Conservation (phyloP, 2,329 filamentous ascomycete genomes). For the Xylariaceae sp. region DNA sequence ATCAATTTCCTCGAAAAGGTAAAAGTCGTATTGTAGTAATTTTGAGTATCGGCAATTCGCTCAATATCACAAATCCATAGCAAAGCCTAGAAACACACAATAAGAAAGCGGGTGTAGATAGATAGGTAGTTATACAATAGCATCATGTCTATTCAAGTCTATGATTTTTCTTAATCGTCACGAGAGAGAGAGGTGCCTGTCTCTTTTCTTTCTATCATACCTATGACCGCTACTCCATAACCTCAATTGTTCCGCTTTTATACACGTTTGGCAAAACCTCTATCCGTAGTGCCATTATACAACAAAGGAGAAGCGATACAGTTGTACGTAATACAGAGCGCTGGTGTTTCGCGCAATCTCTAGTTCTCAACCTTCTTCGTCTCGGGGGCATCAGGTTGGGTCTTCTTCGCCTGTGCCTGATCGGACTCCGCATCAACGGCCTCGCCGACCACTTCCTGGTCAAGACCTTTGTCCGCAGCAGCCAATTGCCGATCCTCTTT, state of each 20-base stretch:
- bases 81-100: too few species aligned
- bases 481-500: slow-evolving; percentile 68
- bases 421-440: slow-evolving; percentile 52
- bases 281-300: slow-evolving; percentile 12
- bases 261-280: slow-evolving; percentile 15
- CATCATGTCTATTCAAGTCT: slow-evolving; percentile 12
- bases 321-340: slow-evolving; percentile 12
- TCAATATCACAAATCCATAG: too few species aligned
- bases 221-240: slow-evolving; percentile 19
- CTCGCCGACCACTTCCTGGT: slow-evolving; percentile 49
- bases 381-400: slow-evolving; percentile 1
- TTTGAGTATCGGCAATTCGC: too few species aligned
- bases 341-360: slow-evolving; percentile 4
- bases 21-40: too few species aligned
- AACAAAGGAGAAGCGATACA: slow-evolving; percentile 29
- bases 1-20: too few species aligned
- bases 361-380: slow-evolving; percentile 15
- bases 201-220: slow-evolving; percentile 14
- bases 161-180: slow-evolving; percentile 14
- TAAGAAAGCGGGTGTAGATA: too few species aligned
- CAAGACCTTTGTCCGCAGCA: slow-evolving; percentile 45
- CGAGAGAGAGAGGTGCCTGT: slow-evolving; percentile 6
- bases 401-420: slow-evolving; percentile 19
- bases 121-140: too few species aligned
- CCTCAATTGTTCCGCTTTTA: slow-evolving; percentile 18